Conservation (phyloP, 1,139 yeast genomes). For the Pneumocystis carinii region DNA sequence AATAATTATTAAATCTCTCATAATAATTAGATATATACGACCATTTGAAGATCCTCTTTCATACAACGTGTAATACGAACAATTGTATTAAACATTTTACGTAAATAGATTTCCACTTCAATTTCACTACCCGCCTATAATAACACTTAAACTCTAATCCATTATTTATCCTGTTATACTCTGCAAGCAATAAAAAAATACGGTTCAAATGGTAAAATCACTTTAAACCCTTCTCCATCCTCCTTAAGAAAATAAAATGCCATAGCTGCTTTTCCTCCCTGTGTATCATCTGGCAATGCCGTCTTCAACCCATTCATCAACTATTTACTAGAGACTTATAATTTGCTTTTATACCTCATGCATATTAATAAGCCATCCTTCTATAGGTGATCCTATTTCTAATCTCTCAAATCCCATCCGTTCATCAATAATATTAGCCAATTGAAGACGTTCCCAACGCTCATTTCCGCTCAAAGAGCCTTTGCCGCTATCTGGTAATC, state of each 20-base stretch:
- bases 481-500: not conserved
- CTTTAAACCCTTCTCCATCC: slow-evolving; percentile 91
- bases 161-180: slow-evolving; percentile 20
- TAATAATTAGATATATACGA: not conserved
- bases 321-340: not conserved
- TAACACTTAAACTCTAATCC: not conserved
- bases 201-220: slow-evolving; percentile 72
- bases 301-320: not conserved
- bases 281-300: not conserved
- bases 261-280: slow-evolving; percentile 65
- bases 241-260: slow-evolving; percentile 93
- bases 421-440: slow-evolving; percentile 30
- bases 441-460: not conserved
- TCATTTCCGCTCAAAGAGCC: not conserved
- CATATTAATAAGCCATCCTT: slow-evolving; percentile 82
- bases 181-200: slow-evolving; percentile 65
- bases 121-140: slow-evolving; percentile 38
- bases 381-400: slow-evolving; percentile 54
- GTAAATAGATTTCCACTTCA: slow-evolving; percentile 75
- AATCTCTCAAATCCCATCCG: slow-evolving; percentile 74
- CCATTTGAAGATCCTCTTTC: slow-evolving; percentile 61
- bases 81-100: slow-evolving; percentile 51
- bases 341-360: slow-evolving; percentile 24
- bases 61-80: slow-evolving; percentile 40
- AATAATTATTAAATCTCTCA: not conserved